phyloP scores from a whole-genome alignment of 2,329 filamentous ascomycete species.

The Thermoascus crustaceus region DNA sequence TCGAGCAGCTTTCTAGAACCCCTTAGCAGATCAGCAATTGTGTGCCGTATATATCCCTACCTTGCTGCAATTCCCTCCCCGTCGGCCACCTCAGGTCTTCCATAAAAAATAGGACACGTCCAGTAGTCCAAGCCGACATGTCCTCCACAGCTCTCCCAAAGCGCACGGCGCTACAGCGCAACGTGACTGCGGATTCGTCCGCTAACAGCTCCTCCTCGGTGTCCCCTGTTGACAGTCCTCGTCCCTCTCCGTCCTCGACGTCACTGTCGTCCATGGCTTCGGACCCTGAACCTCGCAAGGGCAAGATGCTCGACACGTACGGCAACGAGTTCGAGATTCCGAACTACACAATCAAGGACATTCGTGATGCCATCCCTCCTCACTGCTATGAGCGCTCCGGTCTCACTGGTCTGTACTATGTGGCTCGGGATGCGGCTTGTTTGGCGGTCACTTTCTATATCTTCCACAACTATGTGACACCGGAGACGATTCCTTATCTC shows the following conservation, averaged over 20 bases:
- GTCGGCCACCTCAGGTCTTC: too few relatives aligned
- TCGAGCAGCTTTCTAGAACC: too few relatives aligned
- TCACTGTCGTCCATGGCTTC: conserved; percentile 86
- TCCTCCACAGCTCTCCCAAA: conserved; percentile 44
- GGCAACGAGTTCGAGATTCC: conserved; percentile 91
- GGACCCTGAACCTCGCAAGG: conserved; percentile 44
- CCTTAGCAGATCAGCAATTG: too few relatives aligned
- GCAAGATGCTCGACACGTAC: conserved; percentile 76
- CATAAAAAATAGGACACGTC: conserved; percentile 2
- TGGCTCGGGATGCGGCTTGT: conserved; percentile 67
- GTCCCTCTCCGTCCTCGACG: conserved; percentile 67
- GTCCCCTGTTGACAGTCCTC: conserved; percentile 53
- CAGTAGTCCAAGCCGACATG: conserved; percentile 34
- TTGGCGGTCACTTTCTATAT: conserved; percentile 73
- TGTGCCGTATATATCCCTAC: too few relatives aligned
- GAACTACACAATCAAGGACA: conserved; percentile 95
- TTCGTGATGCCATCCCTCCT: conserved; percentile 91
- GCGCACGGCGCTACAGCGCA: conserved; percentile 44
- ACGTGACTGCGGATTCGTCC: conserved; percentile 48
- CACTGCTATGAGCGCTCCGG: conserved; percentile 92
- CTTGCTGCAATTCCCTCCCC: too few relatives aligned
- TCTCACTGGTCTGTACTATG: conserved; percentile 67
- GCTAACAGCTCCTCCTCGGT: conserved; percentile 45
- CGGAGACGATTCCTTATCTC: conserved; percentile 67
- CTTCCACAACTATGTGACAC: conserved; percentile 84